phyloP scores from a whole-genome alignment of 2,329 filamentous ascomycete species.

The Pseudogymnoascus sp. region DNA sequence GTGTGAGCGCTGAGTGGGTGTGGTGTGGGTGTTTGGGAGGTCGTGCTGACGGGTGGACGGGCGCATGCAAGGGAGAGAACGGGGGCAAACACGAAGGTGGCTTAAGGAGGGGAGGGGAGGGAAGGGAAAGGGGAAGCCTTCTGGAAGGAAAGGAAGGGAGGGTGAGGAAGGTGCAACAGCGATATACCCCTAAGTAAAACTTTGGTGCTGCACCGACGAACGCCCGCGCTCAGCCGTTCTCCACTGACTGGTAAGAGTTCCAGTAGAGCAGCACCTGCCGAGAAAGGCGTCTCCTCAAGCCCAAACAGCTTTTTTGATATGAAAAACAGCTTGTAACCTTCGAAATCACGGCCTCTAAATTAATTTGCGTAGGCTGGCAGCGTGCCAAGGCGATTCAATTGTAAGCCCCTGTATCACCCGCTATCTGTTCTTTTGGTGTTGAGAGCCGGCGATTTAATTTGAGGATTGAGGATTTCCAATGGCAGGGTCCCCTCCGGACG shows the following conservation, averaged over 20 bases:
- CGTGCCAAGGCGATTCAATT: background rate
- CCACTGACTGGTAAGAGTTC: background rate
- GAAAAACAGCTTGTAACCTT: background rate
- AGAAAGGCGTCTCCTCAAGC: background rate
- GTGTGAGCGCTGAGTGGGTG: background rate
- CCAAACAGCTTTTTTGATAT: background rate
- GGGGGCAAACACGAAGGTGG: background rate
- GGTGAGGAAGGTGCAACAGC: background rate
- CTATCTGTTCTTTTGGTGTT: background rate
- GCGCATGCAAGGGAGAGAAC: background rate
- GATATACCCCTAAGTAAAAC: background rate
- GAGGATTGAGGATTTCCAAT: conserved; percentile 7
- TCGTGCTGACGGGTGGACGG: background rate
- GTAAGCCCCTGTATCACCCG: background rate
- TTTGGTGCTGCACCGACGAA: background rate
- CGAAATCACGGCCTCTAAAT: background rate
- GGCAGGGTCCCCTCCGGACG: background rate
- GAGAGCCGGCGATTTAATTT: conserved; percentile 4
- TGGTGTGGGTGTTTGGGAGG: background rate
- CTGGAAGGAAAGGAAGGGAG: background rate
- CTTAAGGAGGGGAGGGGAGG: background rate
- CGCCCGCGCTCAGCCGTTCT: background rate
- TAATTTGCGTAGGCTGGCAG: background rate
- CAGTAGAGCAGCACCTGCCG: background rate
- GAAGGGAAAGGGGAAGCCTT: background rate